A percentile compares a stretch with the other conserved stretches of the same genome.
Evolutionary conservation across 345 rosid genomes (phyloP).

Genomic region (Citrus trifoliata): DNA sequence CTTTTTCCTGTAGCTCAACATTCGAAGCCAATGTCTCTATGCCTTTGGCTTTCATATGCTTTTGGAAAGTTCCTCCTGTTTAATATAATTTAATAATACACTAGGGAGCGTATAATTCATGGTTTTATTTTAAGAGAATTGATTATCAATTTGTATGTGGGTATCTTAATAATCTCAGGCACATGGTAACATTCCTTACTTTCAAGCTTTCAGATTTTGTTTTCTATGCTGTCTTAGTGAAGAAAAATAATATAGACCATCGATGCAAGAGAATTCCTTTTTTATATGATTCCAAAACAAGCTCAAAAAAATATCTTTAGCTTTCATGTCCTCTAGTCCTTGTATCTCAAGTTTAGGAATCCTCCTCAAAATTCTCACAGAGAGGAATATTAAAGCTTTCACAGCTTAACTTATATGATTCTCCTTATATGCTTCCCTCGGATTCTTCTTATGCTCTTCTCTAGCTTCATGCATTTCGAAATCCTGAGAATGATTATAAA

Average conservation of each 20-base stretch:
- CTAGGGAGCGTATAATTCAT: slow-evolving; percentile 9
- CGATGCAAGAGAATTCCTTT: slow-evolving; percentile 42
- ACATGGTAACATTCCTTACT: slow-evolving; percentile 52
- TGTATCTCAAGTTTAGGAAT: slow-evolving; percentile 60
- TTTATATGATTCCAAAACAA: slow-evolving; percentile 34
- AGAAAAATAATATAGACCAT: slow-evolving; percentile 25
- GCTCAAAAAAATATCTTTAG: slow-evolving; percentile 2
- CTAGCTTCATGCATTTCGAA: slow-evolving; percentile 30
- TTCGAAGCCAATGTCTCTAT: slow-evolving; percentile 36
- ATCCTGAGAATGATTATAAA: slow-evolving; percentile 3
- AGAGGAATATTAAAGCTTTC: slow-evolving; percentile 10
- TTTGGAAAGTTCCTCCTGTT: slow-evolving; percentile 29
- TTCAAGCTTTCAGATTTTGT: slow-evolving; percentile 33
- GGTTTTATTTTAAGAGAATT: not conserved
- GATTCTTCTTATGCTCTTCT: slow-evolving; percentile 54
- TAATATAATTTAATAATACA: not conserved
- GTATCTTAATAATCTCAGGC: slow-evolving; percentile 38
- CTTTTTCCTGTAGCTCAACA: slow-evolving; percentile 27
- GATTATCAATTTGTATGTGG: not conserved
- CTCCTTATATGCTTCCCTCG: slow-evolving; percentile 43
- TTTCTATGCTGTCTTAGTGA: slow-evolving; percentile 33
- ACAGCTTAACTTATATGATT: slow-evolving; percentile 40
- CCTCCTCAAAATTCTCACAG: slow-evolving; percentile 45
- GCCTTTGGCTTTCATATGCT: slow-evolving; percentile 34
- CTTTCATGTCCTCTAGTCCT: slow-evolving; percentile 54